Evolutionary conservation across 2,329 filamentous ascomycete species (phyloP).

Genomic region (Helotiales sp.): DNA sequence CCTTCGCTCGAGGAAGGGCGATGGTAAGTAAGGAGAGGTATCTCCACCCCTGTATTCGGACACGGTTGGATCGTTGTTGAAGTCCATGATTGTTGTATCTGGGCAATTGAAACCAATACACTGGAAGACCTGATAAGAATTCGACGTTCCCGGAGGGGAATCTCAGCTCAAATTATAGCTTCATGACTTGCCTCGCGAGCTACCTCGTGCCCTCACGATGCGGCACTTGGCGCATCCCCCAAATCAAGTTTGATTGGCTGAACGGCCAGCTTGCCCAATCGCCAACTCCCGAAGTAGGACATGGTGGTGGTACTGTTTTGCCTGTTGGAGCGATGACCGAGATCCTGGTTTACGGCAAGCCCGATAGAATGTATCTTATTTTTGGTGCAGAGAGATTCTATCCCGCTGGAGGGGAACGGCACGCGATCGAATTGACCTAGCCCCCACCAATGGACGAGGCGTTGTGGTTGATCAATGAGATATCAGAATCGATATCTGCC

Average conservation of each 20-base stretch:
- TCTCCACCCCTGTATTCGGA: not conserved
- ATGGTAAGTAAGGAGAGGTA: not conserved
- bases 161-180: not conserved
- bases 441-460: not conserved
- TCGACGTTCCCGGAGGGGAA: not conserved
- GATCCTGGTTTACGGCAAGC: not conserved
- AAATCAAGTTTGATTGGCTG: not conserved
- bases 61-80: not conserved
- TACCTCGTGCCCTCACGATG: not conserved
- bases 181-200: not conserved
- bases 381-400: not conserved
- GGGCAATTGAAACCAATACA: not conserved
- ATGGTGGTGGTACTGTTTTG: not conserved
- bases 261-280: not conserved
- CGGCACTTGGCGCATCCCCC: conserved; percentile 1
- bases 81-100: conserved; percentile 3
- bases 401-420: not conserved
- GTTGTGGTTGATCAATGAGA: not conserved
- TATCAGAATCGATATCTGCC: too few species aligned
- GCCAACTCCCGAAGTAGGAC: not conserved
- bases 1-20: not conserved
- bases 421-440: not conserved
- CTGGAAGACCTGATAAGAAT: not conserved
- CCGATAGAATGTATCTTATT: not conserved
- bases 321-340: not conserved